Evolutionary conservation across 352 stramenopile genomes (phyloP).

Genomic region (Phytophthora boehmeriae): DNA sequence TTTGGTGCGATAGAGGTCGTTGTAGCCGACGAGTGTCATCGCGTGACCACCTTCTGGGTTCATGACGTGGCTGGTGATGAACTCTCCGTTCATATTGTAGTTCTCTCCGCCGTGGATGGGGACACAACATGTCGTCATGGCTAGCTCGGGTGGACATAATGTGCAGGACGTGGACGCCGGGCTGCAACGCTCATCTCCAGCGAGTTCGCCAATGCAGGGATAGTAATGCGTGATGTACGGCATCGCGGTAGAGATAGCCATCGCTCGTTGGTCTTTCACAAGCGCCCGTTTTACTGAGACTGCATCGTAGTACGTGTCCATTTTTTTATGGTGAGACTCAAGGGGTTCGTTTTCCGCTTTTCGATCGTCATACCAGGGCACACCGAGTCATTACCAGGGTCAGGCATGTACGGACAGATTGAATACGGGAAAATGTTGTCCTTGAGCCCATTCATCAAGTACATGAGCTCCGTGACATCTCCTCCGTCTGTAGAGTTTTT

Average conservation of each 20-base stretch:
- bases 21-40: conserved; percentile 78
- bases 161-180: conserved; percentile 52
- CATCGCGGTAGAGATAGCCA: conserved; percentile 61
- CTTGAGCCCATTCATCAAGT: conserved; percentile 58
- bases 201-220: conserved; percentile 58
- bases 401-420: conserved; percentile 50
- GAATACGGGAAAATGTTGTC: conserved; percentile 57
- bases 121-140: conserved; percentile 63
- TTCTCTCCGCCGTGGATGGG: conserved; percentile 44
- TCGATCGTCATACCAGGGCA: conserved; percentile 45
- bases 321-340: conserved; percentile 47
- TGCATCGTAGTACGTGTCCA: conserved; percentile 53
- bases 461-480: conserved; percentile 52
- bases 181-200: conserved; percentile 57
- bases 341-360: conserved; percentile 48
- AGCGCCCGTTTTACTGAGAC: conserved; percentile 48
- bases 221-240: conserved; percentile 70
- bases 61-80: conserved; percentile 63
- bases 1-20: conserved; percentile 64
- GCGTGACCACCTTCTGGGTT: conserved; percentile 58
- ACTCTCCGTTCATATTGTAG: conserved; percentile 76
- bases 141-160: conserved; percentile 52
- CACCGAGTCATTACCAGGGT: conserved; percentile 52
- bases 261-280: conserved; percentile 44
- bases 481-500: conserved; percentile 73